Evolutionary conservation across 495 filamentous ascomycete genomes (phyloP), one percentile per base, ranked within the genome.

Genomic region (Neurospora sp.): DNA sequence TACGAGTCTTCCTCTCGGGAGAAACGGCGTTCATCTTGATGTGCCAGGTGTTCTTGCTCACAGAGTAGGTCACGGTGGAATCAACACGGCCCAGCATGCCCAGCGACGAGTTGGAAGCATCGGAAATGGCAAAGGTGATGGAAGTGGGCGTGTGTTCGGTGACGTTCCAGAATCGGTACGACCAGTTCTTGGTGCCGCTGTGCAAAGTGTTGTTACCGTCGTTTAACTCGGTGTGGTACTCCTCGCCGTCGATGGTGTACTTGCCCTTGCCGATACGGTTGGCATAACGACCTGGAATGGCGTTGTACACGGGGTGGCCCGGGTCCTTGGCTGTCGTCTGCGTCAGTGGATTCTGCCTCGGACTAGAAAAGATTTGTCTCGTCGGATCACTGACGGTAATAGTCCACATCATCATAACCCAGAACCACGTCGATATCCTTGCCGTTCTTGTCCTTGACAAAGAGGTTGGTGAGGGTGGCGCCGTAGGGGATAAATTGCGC

Each of bases 121-220:
- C 93, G 20, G 88, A 81, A 74, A 96, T 84, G 59, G 87, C 87
- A 82, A 97, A 97, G 41, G 93, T 96, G 80, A 97, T 91, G 16
- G 89, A 91, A 81, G 89, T 83, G 81, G 84, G 44, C 80, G 85
- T 79, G 16, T 90, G 82, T 5, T 89, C 89, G 42, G 81, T 84
- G 69, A 87, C 85, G 69, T 87, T 85, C 80, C 84, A 88, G 35
- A 79, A 77, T 35, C 86, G 82, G 75, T 79, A 88, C 31, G 85
- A 87, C 88, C 88, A 90, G 74, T 88, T 88, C 78, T 89, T 88
- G 37, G 83, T 83, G 10, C 88, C 88, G 71, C 86, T 87, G 80
- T 90, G 88, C 42, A 90, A 83, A 66, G 88, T 89, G 76, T 89
- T 88, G 69, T 76, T 77, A 27, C 88, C 88, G 75, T 88, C 86